Evolutionary conservation across 2,329 filamentous ascomycete genomes (phyloP), one percentile per base, ranked within the genome.

Genomic region (Botrytis fragariae): DNA sequence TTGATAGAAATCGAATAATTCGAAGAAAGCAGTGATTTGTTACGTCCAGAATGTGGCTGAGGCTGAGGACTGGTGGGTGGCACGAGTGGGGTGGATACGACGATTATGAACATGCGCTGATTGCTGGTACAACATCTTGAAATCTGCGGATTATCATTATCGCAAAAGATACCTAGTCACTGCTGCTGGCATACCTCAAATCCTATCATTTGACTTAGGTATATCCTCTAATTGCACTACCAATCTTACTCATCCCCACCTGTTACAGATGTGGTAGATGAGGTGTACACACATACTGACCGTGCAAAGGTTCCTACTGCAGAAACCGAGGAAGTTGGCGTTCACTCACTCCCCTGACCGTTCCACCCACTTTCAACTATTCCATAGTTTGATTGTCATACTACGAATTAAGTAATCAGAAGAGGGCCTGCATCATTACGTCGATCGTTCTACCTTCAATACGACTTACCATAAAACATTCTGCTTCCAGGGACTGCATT

Each of bases 401-500:
- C 22, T 18, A 10, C 22, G 35, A 16, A 61, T 61, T 39, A 35
- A 68, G 8, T 4, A 20, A 54, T 42, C 35, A 22, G 35, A 29
- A 51, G 54, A 68, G 25, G 10, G 35, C 18, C 6, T 51, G 22
- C 32, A 51, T 7, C 37, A 42, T 54, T 57, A 42, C 65, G 29
- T 39, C 48, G 48, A 68, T 32, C 6, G 14, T 68, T 37, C 25
- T 42, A 22, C 25, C 20, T 57, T 32, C 32, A 39, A 54, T 2
- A 57, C 48, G 18, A 42, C 12, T 35, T 20, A 42, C 16, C 45
- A n/a, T 42, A 39, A 12, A n/a, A 22, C 85, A 83, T 73, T 81
- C 85, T 32, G 83, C 84, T 42, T 70, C 80, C 5, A 67, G 65
- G 74, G 42, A 76, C 72, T 77, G 44, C 89, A 86, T 79, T 84